Conservation (phyloP, 371 early-diverging fungal species). For the Rhizomucor miehei region DNA sequence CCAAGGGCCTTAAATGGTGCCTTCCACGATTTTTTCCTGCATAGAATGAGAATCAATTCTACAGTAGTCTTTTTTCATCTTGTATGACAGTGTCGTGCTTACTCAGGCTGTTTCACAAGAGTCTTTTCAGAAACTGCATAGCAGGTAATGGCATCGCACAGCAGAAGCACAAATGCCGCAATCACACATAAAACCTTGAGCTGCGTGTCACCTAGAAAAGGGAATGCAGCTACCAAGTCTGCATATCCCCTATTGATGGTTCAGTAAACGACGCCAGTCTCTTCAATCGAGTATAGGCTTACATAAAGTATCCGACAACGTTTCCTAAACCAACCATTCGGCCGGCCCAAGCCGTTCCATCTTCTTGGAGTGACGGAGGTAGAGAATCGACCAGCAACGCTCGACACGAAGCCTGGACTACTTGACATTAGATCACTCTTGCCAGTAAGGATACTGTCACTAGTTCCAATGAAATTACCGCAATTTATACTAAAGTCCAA, state of each 20-base stretch:
- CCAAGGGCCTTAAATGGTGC: conserved; percentile 32
- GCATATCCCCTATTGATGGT: conserved; percentile 62
- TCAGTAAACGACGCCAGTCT: neutral
- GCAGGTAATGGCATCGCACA: conserved; percentile 69
- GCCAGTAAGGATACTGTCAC: neutral
- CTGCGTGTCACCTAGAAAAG: conserved; percentile 78
- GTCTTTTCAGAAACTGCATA: conserved; percentile 55
- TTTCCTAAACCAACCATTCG: conserved; percentile 89
- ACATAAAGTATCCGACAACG: conserved; percentile 82
- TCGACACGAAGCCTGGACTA: conserved; percentile 82
- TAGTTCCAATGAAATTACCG: conserved; percentile 39
- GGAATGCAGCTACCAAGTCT: conserved; percentile 67
- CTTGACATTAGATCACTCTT: neutral
- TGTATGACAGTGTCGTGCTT: conserved; percentile 4
- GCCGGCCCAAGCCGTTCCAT: conserved; percentile 91
- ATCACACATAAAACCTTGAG: conserved; percentile 78
- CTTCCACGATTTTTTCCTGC: conserved; percentile 6
- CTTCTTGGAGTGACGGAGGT: conserved; percentile 78
- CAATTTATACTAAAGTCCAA: conserved; percentile 93
- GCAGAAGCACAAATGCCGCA: conserved; percentile 61
- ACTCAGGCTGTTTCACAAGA: conserved; percentile 27
- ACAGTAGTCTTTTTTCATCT: too few relatives aligned
- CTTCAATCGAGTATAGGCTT: conserved; percentile 7
- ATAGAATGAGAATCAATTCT: too few relatives aligned
- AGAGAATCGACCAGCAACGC: conserved; percentile 87